phyloP scores from a whole-genome alignment of 169 alveolate genomes.

The Perkinsus chesapeaki region DNA sequence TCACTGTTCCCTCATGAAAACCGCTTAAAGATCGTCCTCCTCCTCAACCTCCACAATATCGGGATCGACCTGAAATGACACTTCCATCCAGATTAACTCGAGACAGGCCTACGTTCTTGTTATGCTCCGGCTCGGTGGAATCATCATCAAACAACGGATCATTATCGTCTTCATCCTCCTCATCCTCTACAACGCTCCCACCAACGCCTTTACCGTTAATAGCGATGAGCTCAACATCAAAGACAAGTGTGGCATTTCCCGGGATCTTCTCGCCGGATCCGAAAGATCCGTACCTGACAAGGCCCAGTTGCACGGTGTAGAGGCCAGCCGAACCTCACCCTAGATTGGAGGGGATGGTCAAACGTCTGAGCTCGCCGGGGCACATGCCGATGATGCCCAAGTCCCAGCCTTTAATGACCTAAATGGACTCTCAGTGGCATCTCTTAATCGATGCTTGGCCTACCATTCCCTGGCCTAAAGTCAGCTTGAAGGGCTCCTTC shows the following conservation, averaged over 20 bases:
- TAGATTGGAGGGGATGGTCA: background rate
- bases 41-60: background rate
- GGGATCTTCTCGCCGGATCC: background rate
- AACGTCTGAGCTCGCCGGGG: background rate
- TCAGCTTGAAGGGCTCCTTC: background rate
- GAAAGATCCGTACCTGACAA: background rate
- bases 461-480: background rate
- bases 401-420: background rate
- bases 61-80: background rate
- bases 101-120: background rate
- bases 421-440: background rate
- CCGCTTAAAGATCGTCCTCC: background rate
- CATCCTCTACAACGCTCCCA: background rate
- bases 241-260: background rate
- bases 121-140: background rate
- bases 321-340: background rate
- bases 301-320: background rate
- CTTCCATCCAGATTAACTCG: background rate
- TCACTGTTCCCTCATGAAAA: background rate
- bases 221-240: background rate
- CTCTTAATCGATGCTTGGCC: background rate
- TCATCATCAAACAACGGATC: background rate
- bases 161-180: background rate
- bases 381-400: background rate
- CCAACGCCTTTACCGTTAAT: background rate